Evolutionary conservation across 75 land plant species (phyloP).

Genomic region (Larix kaempferi): DNA sequence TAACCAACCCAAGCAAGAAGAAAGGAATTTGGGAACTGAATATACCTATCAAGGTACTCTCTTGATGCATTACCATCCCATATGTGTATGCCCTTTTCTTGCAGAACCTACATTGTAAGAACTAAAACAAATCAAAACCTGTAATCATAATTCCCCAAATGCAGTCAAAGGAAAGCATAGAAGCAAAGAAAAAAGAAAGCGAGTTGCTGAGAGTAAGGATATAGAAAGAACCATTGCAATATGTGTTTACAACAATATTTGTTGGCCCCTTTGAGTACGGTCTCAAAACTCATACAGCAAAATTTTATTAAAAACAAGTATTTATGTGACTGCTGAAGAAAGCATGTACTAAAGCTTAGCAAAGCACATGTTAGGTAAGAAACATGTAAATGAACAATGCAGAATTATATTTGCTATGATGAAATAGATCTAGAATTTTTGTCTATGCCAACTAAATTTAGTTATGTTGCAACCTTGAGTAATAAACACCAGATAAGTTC

Average conservation of each 20-base stretch:
- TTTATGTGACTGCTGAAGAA: no score
- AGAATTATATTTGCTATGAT: no score
- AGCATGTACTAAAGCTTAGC: no score
- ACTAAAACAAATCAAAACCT: background rate
- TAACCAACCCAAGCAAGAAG: background rate
- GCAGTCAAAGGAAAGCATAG: background rate
- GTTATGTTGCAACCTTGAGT: background rate
- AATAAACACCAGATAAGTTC: background rate
- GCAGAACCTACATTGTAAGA: slow-evolving; percentile 57
- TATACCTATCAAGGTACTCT: slow-evolving; percentile 83
- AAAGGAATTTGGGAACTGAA: background rate
- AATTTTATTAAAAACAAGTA: background rate
- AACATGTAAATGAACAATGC: no score
- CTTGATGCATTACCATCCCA: slow-evolving; percentile 99
- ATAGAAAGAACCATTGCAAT: background rate
- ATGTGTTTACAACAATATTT: background rate
- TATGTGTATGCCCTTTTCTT: slow-evolving; percentile 88
- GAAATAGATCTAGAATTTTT: no score
- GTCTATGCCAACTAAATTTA: background rate
- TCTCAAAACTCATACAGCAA: background rate
- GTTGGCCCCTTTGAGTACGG: background rate
- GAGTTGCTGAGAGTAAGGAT: background rate
- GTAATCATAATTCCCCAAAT: background rate
- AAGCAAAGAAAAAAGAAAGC: background rate
- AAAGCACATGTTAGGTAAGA: no score